Conservation (phyloP, 352 stramenopile genomes). For the Phytophthora idaei region DNA sequence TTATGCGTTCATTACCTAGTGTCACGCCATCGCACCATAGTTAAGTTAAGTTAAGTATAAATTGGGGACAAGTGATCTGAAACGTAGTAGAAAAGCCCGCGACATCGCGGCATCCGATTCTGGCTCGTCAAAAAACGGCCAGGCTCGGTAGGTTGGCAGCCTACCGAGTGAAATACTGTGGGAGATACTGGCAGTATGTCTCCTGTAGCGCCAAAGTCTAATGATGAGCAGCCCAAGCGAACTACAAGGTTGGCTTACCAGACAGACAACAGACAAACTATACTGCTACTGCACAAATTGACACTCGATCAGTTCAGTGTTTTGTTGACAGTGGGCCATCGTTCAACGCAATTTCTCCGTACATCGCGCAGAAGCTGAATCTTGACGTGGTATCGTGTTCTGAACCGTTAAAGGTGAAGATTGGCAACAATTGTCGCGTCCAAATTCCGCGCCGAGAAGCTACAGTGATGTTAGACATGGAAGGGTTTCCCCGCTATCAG, state of each 20-base stretch:
- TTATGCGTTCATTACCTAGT: neutral
- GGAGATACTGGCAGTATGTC: slow-evolving; percentile 7
- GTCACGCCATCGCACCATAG: neutral
- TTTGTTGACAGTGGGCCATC: slow-evolving; percentile 12
- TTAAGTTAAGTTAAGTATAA: slow-evolving; percentile 4
- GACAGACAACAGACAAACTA: slow-evolving; percentile 9
- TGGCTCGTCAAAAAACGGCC: slow-evolving; percentile 19
- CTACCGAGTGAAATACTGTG: slow-evolving; percentile 8
- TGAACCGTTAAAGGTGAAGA: neutral
- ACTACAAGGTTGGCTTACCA: slow-evolving; percentile 7
- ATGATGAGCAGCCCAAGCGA: neutral
- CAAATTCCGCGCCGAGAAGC: neutral
- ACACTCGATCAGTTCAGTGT: neutral
- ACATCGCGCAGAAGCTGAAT: neutral
- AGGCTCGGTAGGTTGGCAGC: slow-evolving; percentile 20
- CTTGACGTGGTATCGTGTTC: neutral
- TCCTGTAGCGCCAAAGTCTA: slow-evolving; percentile 9
- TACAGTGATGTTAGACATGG: neutral
- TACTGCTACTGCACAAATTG: slow-evolving; percentile 18
- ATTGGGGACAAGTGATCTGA: slow-evolving; percentile 3
- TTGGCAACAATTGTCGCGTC: neutral
- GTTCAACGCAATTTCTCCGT: neutral
- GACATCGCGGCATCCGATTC: neutral
- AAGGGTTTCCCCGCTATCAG: neutral
- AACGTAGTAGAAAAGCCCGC: slow-evolving; percentile 2